Percentiles rank a stretch among this genome's conserved stretches.
These are phyloP conservation scores for Diplocarpon rosae DNA, from an alignment of 2,329 filamentous ascomycete genomes.

Conservation along the genomic window DNA sequence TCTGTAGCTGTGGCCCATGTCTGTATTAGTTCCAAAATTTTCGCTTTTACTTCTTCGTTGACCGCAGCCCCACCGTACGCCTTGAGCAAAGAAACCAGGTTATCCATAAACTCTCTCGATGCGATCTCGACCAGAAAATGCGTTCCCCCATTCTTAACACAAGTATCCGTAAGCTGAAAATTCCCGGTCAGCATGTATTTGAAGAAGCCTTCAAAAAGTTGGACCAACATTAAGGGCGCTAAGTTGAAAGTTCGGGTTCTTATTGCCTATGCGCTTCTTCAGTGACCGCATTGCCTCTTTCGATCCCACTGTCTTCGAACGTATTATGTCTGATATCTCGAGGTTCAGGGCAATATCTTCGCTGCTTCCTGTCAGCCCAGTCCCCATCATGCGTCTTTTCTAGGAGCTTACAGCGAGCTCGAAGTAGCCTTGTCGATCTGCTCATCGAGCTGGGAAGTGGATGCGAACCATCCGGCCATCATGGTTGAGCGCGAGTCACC, in stretches of 20 bases:
- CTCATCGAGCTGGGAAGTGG: constrained; percentile 86
- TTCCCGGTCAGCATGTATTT: constrained; percentile 24
- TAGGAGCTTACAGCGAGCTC: constrained; percentile 57
- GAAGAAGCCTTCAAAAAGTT: not conserved
- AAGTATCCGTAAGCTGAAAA: constrained; percentile 80
- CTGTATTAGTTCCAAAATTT: constrained; percentile 90
- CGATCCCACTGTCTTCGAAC: constrained; percentile 92
- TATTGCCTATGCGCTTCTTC: constrained; percentile 89
- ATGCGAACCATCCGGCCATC: constrained; percentile 97
- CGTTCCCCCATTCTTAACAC: constrained; percentile 92
- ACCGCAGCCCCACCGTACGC: constrained; percentile 62
- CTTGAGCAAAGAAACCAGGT: constrained; percentile 80
- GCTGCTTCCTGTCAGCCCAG: constrained; percentile 35
- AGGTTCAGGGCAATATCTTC: constrained; percentile 96
- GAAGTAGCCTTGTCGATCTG: constrained; percentile 95
- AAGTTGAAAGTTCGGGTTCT: constrained; percentile 93
- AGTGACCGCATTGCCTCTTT: constrained; percentile 97
- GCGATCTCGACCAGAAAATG: constrained; percentile 95
- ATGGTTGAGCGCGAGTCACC: constrained; percentile 31
- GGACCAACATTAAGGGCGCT: constrained; percentile 72
- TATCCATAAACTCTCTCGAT: constrained; percentile 97
- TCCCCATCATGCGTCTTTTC: not conserved
- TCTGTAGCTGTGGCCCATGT: constrained; percentile 86
- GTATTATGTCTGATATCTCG: constrained; percentile 94
- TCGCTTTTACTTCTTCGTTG: constrained; percentile 75